Conservation (phyloP, 306 rosid species). For the cucumber (Cucumis sativus) region Cucumber_9930_V3 NC_026658.2:25031001-25031500, state of each 20-base stretch:
- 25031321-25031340: conserved; percentile 65
- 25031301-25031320: conserved; percentile 48
- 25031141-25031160: conserved; percentile 11
- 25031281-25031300: conserved; percentile 62
- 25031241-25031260: conserved; percentile 37
- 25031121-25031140: conserved; percentile 23
- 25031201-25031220: conserved; percentile 8
- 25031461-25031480: background rate
- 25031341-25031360: conserved; percentile 83
- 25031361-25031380: conserved; percentile 12
- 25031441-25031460: background rate
- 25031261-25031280: conserved; percentile 45
- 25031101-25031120: conserved; percentile 50
- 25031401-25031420: background rate
- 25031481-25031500: background rate
- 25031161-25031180: conserved; percentile 10
- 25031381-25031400: background rate
- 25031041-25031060: conserved; percentile 15
- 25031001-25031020: conserved; percentile 16
- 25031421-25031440: background rate
- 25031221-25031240: conserved; percentile 20
- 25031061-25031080: conserved; percentile 21
- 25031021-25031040: conserved; percentile 22
- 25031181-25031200: conserved; percentile 30
- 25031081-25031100: conserved; percentile 53